Conservation (phyloP, 306 rosid genomes). For the Glycine latifolia region DNA sequence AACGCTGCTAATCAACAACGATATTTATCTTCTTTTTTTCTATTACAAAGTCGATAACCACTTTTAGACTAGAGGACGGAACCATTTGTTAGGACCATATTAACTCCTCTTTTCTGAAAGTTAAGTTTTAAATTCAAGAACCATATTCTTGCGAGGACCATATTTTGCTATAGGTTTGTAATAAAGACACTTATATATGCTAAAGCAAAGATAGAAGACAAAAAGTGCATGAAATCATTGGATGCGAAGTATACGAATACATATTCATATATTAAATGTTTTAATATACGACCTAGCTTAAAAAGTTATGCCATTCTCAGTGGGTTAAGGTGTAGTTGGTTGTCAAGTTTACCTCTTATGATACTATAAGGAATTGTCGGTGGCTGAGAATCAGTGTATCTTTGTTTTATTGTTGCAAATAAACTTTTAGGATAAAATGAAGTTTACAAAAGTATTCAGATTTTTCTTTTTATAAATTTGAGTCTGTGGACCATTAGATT, state of each 20-base stretch:
- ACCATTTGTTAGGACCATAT: background rate
- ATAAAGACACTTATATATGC: background rate
- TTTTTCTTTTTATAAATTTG: too few relatives aligned
- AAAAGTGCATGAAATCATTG: background rate
- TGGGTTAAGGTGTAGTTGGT: background rate
- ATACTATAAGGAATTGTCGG: background rate
- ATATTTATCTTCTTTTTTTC: too few relatives aligned
- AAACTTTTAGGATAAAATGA: too few relatives aligned
- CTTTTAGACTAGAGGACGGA: too few relatives aligned
- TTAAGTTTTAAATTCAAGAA: slow-evolving; percentile 4
- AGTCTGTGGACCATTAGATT: too few relatives aligned
- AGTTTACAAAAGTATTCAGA: too few relatives aligned
- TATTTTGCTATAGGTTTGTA: background rate
- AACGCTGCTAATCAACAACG: too few relatives aligned
- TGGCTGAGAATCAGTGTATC: too few relatives aligned
- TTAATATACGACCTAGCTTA: background rate
- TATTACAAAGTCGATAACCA: background rate
- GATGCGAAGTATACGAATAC: background rate
- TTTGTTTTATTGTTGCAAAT: too few relatives aligned
- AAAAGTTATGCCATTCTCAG: background rate
- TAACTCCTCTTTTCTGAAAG: background rate
- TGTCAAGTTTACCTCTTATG: background rate
- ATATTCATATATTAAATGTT: background rate
- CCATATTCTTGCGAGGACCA: slow-evolving; percentile 7
- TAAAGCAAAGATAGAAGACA: background rate